phyloP scores from a whole-genome alignment of 1,284 basidiomycete species.

The Athelia psychrophila region DNA sequence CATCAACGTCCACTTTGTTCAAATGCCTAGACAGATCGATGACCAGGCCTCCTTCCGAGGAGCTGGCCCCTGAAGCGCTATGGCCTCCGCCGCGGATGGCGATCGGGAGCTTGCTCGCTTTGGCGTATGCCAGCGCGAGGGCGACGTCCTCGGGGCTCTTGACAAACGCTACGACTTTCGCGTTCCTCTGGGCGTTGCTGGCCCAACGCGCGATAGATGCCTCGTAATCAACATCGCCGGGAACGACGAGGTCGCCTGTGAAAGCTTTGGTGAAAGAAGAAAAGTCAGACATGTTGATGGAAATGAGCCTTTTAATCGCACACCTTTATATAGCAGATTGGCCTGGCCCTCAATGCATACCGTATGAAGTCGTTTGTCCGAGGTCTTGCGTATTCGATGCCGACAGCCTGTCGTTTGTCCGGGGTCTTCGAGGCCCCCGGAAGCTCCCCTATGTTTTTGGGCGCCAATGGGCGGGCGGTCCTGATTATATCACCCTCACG shows the following conservation, averaged over 20 bases:
- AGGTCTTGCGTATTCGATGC: too few relatives aligned
- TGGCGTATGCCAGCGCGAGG: constrained; percentile 23
- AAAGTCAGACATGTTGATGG: neutral
- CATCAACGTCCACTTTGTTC: constrained; percentile 26
- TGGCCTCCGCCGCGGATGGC: constrained; percentile 39
- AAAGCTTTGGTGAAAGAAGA: neutral
- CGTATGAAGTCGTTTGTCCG: too few relatives aligned
- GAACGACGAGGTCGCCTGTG: constrained; percentile 16
- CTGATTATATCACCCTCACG: too few relatives aligned
- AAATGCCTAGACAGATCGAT: constrained; percentile 35
- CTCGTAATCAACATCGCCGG: constrained; percentile 15
- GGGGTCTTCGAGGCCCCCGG: too few relatives aligned
- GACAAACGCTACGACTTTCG: constrained; percentile 25
- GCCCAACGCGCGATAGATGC: constrained; percentile 22
- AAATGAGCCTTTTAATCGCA: too few relatives aligned
- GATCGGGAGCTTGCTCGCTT: constrained; percentile 23
- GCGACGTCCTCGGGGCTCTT: constrained; percentile 16
- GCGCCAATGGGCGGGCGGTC: too few relatives aligned
- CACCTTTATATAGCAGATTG: too few relatives aligned
- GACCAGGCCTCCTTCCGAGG: constrained; percentile 35
- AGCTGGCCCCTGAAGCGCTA: constrained; percentile 31
- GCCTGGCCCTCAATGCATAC: too few relatives aligned
- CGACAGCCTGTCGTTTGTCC: too few relatives aligned
- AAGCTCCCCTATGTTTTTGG: too few relatives aligned
- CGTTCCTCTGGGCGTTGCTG: constrained; percentile 15